A percentile compares a stretch with the other conserved stretches of the same genome.
Evolutionary conservation across 2,329 filamentous ascomycete species (phyloP).

Genomic region (Xylaria sp.): DNA sequence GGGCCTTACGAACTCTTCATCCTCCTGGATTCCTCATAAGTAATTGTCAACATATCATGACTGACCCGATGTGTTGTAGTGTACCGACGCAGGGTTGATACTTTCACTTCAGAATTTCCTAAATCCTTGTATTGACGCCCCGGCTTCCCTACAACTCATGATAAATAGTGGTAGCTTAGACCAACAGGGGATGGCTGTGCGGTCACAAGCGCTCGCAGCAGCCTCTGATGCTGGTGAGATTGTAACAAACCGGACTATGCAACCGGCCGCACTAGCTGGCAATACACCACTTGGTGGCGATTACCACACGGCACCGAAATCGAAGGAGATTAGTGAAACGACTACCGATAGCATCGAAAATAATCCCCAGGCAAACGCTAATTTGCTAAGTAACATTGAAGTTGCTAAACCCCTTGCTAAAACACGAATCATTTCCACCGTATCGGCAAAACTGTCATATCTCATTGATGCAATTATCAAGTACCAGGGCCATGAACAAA

Average conservation of each 20-base stretch:
- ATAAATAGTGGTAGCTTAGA: conserved; percentile 54
- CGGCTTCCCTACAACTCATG: conserved; percentile 53
- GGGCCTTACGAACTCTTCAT: background rate
- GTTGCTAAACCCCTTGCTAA: conserved; percentile 59
- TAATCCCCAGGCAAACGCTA: conserved; percentile 27
- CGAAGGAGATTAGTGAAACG: conserved; percentile 19
- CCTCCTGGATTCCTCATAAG: background rate
- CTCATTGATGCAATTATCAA: conserved; percentile 74
- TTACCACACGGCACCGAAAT: conserved; percentile 35
- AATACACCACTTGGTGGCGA: conserved; percentile 39
- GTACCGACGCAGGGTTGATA: conserved; percentile 58
- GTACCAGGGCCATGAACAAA: conserved; percentile 77
- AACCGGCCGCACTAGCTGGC: conserved; percentile 35
- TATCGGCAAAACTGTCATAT: conserved; percentile 87
- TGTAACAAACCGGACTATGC: conserved; percentile 21
- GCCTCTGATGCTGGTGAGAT: conserved; percentile 30
- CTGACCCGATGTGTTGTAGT: conserved; percentile 31
- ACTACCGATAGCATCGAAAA: conserved; percentile 15
- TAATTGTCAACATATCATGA: background rate
- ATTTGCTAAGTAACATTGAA: conserved; percentile 48
- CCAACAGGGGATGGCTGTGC: conserved; percentile 46
- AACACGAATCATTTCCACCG: conserved; percentile 75
- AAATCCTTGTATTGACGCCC: conserved; percentile 50
- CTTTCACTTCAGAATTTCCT: conserved; percentile 59
- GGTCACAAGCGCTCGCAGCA: conserved; percentile 40